Percentiles rank a stretch among this genome's conserved stretches.
These are phyloP conservation scores for Austroboletus novae-zelandiae DNA, from an alignment of 1,284 basidiomycete species.

Conservation along the genomic window DNA sequence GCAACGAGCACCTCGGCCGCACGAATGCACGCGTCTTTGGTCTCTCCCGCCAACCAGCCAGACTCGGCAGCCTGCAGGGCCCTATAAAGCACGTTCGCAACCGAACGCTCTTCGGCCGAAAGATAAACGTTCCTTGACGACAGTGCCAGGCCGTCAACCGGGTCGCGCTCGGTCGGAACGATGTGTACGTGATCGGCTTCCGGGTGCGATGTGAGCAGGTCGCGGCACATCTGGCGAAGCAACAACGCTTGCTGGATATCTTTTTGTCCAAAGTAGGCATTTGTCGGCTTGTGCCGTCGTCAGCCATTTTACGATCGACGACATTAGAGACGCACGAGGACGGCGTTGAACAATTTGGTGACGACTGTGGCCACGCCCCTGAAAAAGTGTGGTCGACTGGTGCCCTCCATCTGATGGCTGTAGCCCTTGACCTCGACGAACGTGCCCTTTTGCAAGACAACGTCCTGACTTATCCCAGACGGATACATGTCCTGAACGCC, in stretches of 20 bases:
- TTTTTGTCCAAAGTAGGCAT: slow-evolving; percentile 96
- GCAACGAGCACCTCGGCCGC: slow-evolving; percentile 44
- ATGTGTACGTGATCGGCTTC: slow-evolving; percentile 71
- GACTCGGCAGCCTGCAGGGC: slow-evolving; percentile 61
- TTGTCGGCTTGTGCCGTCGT: slow-evolving; percentile 63
- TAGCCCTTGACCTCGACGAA: slow-evolving; percentile 91
- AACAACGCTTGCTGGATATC: slow-evolving; percentile 96
- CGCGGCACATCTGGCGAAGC: slow-evolving; percentile 79
- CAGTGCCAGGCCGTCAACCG: slow-evolving; percentile 70
- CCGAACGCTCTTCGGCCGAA: slow-evolving; percentile 55
- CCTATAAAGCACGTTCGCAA: slow-evolving; percentile 71
- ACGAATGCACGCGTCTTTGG: slow-evolving; percentile 54
- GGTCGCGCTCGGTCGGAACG: slow-evolving; percentile 77
- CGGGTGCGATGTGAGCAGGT: slow-evolving; percentile 81
- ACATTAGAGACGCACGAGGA: slow-evolving; percentile 57
- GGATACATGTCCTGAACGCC: slow-evolving; percentile 84
- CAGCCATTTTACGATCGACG: background rate
- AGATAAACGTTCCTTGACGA: slow-evolving; percentile 93
- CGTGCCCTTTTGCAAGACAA: slow-evolving; percentile 78
- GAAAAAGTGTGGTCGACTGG: slow-evolving; percentile 87
- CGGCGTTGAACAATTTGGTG: slow-evolving; percentile 90
- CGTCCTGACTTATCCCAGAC: slow-evolving; percentile 79
- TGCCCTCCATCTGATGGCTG: slow-evolving; percentile 85
- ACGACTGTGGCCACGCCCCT: slow-evolving; percentile 95
- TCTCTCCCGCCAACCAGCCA: slow-evolving; percentile 51